Evolutionary conservation across 2,329 filamentous ascomycete species (phyloP).

Genomic region (Colletotrichum truncatum): DNA sequence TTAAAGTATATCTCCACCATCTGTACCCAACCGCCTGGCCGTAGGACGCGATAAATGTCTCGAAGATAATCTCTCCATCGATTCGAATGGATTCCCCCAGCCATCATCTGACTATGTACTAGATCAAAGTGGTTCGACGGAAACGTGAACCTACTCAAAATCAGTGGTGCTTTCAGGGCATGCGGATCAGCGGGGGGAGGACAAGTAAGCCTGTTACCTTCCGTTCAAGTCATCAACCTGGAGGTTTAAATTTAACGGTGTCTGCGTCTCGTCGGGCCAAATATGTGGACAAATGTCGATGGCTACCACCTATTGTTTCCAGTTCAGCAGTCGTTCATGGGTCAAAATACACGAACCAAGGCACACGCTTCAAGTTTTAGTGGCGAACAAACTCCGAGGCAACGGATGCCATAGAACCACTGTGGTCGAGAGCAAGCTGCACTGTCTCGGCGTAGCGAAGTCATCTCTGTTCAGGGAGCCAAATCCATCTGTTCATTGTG

Average conservation of each 20-base stretch:
- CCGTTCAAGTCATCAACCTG: slow-evolving; percentile 79
- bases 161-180: not conserved
- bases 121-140: slow-evolving; percentile 79
- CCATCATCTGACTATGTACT: slow-evolving; percentile 80
- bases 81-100: slow-evolving; percentile 74
- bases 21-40: slow-evolving; percentile 84
- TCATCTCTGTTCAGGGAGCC: not conserved
- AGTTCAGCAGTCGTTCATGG: slow-evolving; percentile 23
- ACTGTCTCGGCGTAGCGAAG: not conserved
- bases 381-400: not conserved
- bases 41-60: slow-evolving; percentile 78
- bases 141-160: slow-evolving; percentile 68
- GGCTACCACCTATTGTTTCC: slow-evolving; percentile 68
- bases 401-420: not conserved
- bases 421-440: not conserved
- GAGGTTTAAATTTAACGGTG: slow-evolving; percentile 73
- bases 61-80: slow-evolving; percentile 81
- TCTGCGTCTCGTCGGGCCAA: slow-evolving; percentile 64
- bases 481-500: not conserved
- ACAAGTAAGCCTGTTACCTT: slow-evolving; percentile 56
- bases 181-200: no score
- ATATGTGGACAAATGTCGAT: slow-evolving; percentile 78
- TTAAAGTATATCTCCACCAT: slow-evolving; percentile 90
- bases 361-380: not conserved
- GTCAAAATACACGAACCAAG: not conserved